These are phyloP conservation scores for Corynascus novoguineensis DNA, from an alignment of 495 filamentous ascomycete genomes.

Conservation along the genomic window DNA sequence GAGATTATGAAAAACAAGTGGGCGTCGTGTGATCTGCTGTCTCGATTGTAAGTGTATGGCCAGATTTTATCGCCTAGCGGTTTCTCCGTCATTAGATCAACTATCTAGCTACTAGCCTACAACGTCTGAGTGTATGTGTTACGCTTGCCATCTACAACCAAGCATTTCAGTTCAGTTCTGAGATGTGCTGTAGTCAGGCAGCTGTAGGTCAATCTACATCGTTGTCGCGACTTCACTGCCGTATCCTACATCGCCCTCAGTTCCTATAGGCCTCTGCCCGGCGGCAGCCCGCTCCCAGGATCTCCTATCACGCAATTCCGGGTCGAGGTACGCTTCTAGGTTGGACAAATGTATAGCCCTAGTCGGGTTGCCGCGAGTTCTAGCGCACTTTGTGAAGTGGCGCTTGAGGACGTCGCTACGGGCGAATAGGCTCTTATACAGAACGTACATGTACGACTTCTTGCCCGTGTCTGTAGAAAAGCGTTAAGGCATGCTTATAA, in stretches of 20 bases:
- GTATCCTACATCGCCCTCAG: conserved; percentile 45
- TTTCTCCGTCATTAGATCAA: too few species aligned
- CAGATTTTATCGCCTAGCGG: too few species aligned
- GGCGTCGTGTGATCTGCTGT: too few species aligned
- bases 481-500: conserved; percentile 23
- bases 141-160: conserved; percentile 43
- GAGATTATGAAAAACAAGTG: too few species aligned
- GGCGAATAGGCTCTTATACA: conserved; percentile 98
- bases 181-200: conserved; percentile 52
- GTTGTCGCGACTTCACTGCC: conserved; percentile 47
- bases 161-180: conserved; percentile 47
- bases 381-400: conserved; percentile 97
- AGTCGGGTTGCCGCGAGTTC: conserved; percentile 88
- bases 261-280: conserved; percentile 49
- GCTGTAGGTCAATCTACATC: conserved; percentile 51
- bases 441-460: conserved; percentile 91
- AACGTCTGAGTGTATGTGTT: conserved; percentile 67
- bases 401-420: conserved; percentile 96
- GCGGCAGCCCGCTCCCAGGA: conserved; percentile 55
- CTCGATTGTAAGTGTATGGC: too few species aligned
- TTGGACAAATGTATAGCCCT: conserved; percentile 88
- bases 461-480: conserved; percentile 75
- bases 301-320: too few species aligned
- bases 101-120: conserved; percentile 63
- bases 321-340: conserved; percentile 80